phyloP scores from a whole-genome alignment of 2,329 filamentous ascomycete species.

The Alternaria sp. region DNA sequence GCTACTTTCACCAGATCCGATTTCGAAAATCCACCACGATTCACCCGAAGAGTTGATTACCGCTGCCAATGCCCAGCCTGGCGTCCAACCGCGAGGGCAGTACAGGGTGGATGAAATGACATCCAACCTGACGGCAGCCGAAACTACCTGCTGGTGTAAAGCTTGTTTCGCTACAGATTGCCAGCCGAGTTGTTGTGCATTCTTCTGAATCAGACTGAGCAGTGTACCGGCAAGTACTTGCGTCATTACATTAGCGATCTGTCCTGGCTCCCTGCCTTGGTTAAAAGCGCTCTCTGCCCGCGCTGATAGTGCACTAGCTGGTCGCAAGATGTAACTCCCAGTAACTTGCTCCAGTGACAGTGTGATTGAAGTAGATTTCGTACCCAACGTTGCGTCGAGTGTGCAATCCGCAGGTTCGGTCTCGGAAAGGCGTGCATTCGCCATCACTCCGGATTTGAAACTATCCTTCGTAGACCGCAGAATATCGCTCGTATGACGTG shows the following conservation, averaged over 20 bases:
- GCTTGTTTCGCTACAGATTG: conserved; percentile 50
- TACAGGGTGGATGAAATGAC: conserved; percentile 74
- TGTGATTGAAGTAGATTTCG: conserved; percentile 63
- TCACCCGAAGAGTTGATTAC: conserved; percentile 47
- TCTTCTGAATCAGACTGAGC: conserved; percentile 68
- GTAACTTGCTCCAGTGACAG: conserved; percentile 79
- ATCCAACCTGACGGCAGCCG: conserved; percentile 66
- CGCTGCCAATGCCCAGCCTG: conserved; percentile 75
- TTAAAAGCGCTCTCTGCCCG: conserved; percentile 73
- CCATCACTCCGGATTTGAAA: conserved; percentile 64
- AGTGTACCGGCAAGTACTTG: conserved; percentile 68
- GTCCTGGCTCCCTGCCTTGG: conserved; percentile 63
- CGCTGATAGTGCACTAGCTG: conserved; percentile 54
- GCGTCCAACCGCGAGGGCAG: conserved; percentile 73
- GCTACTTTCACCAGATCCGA: conserved; percentile 34
- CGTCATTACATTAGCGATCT: conserved; percentile 67
- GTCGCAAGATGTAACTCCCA: conserved; percentile 76
- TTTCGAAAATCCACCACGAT: conserved; percentile 51
- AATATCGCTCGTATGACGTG: conserved; percentile 75
- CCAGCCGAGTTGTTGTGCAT: conserved; percentile 73
- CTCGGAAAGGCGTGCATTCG: conserved; percentile 66
- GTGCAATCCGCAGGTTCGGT: conserved; percentile 71
- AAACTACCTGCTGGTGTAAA: conserved; percentile 62
- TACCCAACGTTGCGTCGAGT: conserved; percentile 74
- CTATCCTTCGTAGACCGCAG: conserved; percentile 68